Conservation (phyloP, 2,329 filamentous ascomycete species). For the Neofusicoccum umdonicola region DNA sequence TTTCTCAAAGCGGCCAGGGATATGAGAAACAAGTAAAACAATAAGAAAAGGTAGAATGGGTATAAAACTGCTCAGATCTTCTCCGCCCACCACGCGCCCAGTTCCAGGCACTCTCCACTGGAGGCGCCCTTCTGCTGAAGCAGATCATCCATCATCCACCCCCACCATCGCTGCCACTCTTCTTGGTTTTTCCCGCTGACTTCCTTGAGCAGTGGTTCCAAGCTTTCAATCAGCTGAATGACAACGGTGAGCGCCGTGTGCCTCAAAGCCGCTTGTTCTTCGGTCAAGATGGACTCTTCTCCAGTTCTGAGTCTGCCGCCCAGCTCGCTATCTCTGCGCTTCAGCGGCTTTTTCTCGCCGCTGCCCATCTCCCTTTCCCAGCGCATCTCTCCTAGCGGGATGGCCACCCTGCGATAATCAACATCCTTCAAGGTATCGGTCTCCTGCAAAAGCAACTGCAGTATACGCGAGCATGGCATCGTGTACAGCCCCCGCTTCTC, state of each 20-base stretch:
- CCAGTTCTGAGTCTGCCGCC: conserved; percentile 21
- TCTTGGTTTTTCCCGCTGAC: conserved; percentile 83
- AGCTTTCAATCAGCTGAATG: conserved; percentile 77
- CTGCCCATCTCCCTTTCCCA: conserved; percentile 73
- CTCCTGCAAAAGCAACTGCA: conserved; percentile 77
- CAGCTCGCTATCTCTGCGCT: conserved; percentile 59
- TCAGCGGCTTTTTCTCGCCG: conserved; percentile 19
- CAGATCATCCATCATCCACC: conserved; percentile 81
- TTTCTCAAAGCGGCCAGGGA: neutral
- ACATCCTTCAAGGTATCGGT: conserved; percentile 68
- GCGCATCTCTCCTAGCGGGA: conserved; percentile 78
- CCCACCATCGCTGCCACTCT: conserved; percentile 89
- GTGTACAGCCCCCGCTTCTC: conserved; percentile 67
- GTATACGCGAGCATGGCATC: conserved; percentile 75
- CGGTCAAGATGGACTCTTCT: conserved; percentile 54
- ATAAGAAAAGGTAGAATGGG: neutral
- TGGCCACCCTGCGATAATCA: conserved; percentile 74
- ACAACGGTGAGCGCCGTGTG: conserved; percentile 78
- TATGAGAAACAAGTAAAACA: neutral
- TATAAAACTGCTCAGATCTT: conserved; percentile 44
- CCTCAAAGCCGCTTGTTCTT: conserved; percentile 70
- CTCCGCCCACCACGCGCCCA: conserved; percentile 64
- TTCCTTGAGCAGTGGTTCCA: conserved; percentile 80
- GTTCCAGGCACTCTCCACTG: conserved; percentile 79
- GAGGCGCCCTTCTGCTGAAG: conserved; percentile 74